These are phyloP conservation scores for Colletotrichum musicola DNA, from an alignment of 2,329 filamentous ascomycete species.

Conservation along the genomic window DNA sequence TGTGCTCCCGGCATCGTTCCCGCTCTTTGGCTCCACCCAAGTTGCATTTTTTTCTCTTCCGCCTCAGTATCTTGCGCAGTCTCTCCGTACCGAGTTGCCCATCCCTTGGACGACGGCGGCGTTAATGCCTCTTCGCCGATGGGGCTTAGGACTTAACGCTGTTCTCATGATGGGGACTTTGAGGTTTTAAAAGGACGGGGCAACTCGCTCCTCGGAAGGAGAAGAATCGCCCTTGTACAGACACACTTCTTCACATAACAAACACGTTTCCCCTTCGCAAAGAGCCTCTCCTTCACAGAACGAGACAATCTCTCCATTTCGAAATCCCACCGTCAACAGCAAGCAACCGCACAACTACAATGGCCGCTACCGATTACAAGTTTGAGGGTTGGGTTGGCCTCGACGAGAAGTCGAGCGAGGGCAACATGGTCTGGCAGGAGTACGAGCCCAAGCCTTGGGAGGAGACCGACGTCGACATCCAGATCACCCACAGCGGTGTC, in stretches of 20 bases:
- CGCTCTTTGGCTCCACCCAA: slow-evolving; percentile 33
- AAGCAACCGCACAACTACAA: slow-evolving; percentile 38
- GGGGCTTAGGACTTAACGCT: slow-evolving; percentile 32
- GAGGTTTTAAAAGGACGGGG: slow-evolving; percentile 26
- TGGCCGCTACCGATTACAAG: slow-evolving; percentile 55
- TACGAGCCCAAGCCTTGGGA: slow-evolving; percentile 75
- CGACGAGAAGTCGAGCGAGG: slow-evolving; percentile 55
- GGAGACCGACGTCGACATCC: slow-evolving; percentile 75
- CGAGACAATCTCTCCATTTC: slow-evolving; percentile 5
- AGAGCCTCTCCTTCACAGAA: background rate
- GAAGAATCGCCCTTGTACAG: background rate
- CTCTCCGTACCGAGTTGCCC: slow-evolving; percentile 17
- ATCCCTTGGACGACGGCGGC: slow-evolving; percentile 32
- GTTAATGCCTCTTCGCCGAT: slow-evolving; percentile 36
- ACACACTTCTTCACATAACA: background rate
- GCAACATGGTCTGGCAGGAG: slow-evolving; percentile 67
- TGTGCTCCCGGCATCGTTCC: slow-evolving; percentile 26
- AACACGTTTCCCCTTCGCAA: background rate
- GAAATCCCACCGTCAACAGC: too few species aligned
- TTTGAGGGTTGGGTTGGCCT: slow-evolving; percentile 66
- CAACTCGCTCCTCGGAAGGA: background rate
- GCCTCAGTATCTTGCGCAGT: slow-evolving; percentile 5
- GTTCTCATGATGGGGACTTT: slow-evolving; percentile 10
- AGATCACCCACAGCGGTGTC: slow-evolving; percentile 74
- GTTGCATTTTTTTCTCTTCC: slow-evolving; percentile 17